Evolutionary conservation across 2,329 filamentous ascomycete species (phyloP).

Genomic region (Clonostachys rhizophaga): DNA sequence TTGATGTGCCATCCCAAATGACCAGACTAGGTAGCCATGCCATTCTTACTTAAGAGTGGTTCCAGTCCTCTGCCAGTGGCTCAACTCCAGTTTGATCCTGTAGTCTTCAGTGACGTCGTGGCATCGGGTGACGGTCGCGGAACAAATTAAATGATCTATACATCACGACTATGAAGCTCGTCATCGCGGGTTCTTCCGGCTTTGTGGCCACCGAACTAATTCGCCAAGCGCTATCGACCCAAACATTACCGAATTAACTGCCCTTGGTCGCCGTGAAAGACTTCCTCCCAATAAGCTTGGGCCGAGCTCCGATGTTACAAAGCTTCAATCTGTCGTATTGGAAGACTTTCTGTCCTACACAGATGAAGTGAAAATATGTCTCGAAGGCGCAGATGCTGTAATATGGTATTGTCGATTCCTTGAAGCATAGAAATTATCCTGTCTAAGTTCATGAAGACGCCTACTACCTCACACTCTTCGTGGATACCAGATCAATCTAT

Average conservation of each 20-base stretch:
- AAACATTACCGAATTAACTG: conserved; percentile 29
- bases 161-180: conserved; percentile 29
- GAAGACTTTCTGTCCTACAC: conserved; percentile 33
- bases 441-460: too few relatives aligned
- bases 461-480: too few relatives aligned
- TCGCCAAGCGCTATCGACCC: conserved; percentile 36
- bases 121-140: too few relatives aligned
- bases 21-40: too few relatives aligned
- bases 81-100: too few relatives aligned
- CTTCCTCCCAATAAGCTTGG: background rate
- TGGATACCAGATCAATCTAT: too few relatives aligned
- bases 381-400: conserved; percentile 33
- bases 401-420: conserved; percentile 21
- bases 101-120: too few relatives aligned
- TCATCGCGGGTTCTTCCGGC: conserved; percentile 34
- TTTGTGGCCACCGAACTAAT: conserved; percentile 35
- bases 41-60: too few relatives aligned
- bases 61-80: too few relatives aligned
- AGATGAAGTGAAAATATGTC: conserved; percentile 27
- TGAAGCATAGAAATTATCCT: too few relatives aligned
- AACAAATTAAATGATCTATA: too few relatives aligned
- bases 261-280: conserved; percentile 16
- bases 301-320: conserved; percentile 16
- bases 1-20: too few relatives aligned
- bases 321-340: conserved; percentile 30